phyloP scores from a whole-genome alignment of 345 rosid species.

The Eucalyptus pauciflora region DNA sequence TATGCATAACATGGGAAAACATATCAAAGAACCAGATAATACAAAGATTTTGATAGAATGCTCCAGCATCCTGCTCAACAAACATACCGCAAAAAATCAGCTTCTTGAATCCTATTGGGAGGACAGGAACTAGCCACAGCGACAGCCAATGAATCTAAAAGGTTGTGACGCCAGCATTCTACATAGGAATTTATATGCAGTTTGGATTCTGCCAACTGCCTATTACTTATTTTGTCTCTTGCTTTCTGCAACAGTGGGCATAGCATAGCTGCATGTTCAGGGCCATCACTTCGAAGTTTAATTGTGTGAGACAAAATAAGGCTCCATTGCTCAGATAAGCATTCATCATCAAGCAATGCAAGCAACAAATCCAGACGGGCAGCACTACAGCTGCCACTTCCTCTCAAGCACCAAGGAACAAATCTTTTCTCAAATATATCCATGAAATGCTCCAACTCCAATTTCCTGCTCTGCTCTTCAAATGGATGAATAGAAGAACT shows the following conservation, averaged over 20 bases:
- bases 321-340: slow-evolving; percentile 65
- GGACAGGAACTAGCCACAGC: slow-evolving; percentile 30
- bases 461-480: slow-evolving; percentile 17
- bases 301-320: slow-evolving; percentile 44
- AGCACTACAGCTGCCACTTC: slow-evolving; percentile 25
- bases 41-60: not conserved
- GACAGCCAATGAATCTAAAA: slow-evolving; percentile 68
- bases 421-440: slow-evolving; percentile 55
- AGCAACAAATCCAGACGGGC: slow-evolving; percentile 65
- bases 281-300: slow-evolving; percentile 20
- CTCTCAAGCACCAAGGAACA: slow-evolving; percentile 79
- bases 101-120: slow-evolving; percentile 27
- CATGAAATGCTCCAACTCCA: slow-evolving; percentile 32
- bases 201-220: slow-evolving; percentile 21
- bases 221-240: slow-evolving; percentile 37
- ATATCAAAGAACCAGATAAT: not conserved
- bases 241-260: slow-evolving; percentile 65
- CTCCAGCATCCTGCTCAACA: not conserved
- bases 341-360: slow-evolving; percentile 71
- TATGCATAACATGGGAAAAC: not conserved
- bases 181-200: slow-evolving; percentile 29
- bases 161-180: slow-evolving; percentile 66
- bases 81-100: slow-evolving; percentile 60
- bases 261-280: slow-evolving; percentile 23
- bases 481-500: slow-evolving; percentile 2